Evolutionary conservation across 2,329 filamentous ascomycete genomes (phyloP).

Genomic region (Fusarium incarnatum): DNA sequence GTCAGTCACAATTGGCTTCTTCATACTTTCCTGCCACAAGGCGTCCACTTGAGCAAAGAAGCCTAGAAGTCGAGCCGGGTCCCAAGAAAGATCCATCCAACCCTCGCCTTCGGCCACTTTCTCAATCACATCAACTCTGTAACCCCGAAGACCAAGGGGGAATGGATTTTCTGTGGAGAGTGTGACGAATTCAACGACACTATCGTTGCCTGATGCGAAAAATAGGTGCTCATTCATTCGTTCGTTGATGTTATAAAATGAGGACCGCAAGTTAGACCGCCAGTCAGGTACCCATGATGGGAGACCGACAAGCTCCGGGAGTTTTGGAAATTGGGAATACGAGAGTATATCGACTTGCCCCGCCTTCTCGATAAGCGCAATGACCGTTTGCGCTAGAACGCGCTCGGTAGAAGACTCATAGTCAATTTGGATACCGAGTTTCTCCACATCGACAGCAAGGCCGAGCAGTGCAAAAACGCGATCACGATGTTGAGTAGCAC

Average conservation of each 20-base stretch:
- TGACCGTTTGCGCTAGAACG: neutral
- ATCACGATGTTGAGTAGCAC: neutral
- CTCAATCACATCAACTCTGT: neutral
- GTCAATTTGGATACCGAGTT: neutral
- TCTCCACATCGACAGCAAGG: fast-evolving
- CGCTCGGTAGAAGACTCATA: neutral
- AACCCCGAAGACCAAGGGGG: neutral
- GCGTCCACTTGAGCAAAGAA: neutral
- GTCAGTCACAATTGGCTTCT: fast-evolving
- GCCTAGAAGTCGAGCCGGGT: neutral
- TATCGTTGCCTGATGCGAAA: fast-evolving
- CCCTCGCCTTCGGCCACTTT: neutral
- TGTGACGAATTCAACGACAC: fast-evolving
- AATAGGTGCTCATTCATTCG: fast-evolving
- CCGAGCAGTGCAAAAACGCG: constrained; percentile 7
- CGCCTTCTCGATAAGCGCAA: neutral
- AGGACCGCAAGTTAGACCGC: neutral
- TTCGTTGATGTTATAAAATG: neutral
- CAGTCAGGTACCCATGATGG: constrained; percentile 9
- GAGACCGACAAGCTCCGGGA: fast-evolving
- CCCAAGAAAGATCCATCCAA: neutral
- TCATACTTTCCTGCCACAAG: fast-evolving
- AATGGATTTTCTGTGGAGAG: fast-evolving
- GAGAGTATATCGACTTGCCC: neutral
- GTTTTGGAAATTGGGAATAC: neutral